Base-by-base conservation (phyloP, 1,139 yeast genomes). In the Kurtzmaniella quercitrusa region DNA sequence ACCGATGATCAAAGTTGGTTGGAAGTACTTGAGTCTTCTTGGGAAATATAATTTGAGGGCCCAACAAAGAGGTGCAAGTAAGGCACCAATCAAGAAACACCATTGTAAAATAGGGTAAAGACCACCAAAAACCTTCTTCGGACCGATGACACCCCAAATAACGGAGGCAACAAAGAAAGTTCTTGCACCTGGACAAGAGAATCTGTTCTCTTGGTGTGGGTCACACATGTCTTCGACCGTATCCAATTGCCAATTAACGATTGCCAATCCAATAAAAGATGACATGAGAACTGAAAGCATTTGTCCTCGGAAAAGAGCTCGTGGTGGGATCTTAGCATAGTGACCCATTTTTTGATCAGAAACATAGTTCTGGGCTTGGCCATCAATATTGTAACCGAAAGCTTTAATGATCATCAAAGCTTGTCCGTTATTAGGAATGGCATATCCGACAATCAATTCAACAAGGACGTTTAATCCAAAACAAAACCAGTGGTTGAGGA, bases 61-160 rank as follows among this genome's bases (percentile, higher is more conserved):
- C 38, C 68, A 64, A 59, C 70, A 77, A 43, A 57, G 68, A 53
- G 62, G 55, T 2, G 77, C 80, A 12, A 71, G 52, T 3, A 74
- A 48, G 34, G 74, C 74, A 1, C 86, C 85, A 45, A 79, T 70
- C 45, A 79, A 62, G 71, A 81, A 80, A 47, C 78, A 70, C 63
- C 64, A 76, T 52, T 66, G 64, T 55, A 77, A 58, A 28, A 65
- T 55, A 32, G 82, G 82, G 50, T 77, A 76, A 30, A 74, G 52
- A 1, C 68, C 70, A 19, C 59, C 58, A 52, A 82, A 80, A 19
- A 80, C 74, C 41, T 76, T 68, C 54, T 74, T 67, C 17, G 89
- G 89, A 20, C 88, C 88, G 51, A 84, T 79, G 39, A 77, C 78
- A 47, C 88, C 87, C 88, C 88, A 83, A 19, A 75, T 61, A 20